phyloP scores from a whole-genome alignment of 495 filamentous ascomycete species.

The Podospora tetraspora region DNA sequence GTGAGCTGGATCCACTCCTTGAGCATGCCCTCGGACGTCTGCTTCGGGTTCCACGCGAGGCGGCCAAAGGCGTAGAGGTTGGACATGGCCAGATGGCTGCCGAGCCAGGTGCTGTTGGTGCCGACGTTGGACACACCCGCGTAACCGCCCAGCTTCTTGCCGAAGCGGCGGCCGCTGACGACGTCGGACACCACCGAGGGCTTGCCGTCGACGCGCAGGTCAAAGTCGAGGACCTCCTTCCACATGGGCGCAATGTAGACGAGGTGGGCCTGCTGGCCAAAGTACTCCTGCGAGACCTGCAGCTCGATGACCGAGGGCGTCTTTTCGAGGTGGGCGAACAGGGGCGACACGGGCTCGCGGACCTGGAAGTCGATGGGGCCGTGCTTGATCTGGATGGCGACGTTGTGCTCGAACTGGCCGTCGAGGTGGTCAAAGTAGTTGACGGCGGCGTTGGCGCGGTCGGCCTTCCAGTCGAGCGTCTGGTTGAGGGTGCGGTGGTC shows the following conservation, averaged over 20 bases:
- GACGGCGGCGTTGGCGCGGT: conserved; percentile 64
- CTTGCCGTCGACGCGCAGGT: conserved; percentile 53
- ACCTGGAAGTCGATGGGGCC: conserved; percentile 75
- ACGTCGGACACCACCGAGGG: conserved; percentile 53
- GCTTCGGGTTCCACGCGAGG: conserved; percentile 56
- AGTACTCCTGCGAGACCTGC: conserved; percentile 63
- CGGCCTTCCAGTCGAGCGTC: conserved; percentile 52
- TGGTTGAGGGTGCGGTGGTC: conserved; percentile 48
- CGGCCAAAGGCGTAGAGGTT: conserved; percentile 68
- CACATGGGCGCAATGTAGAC: conserved; percentile 63
- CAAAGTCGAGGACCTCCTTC: conserved; percentile 62
- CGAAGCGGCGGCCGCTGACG: conserved; percentile 54
- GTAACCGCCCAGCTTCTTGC: conserved; percentile 53
- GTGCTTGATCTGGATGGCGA: conserved; percentile 68
- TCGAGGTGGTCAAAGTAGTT: conserved; percentile 63
- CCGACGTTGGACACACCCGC: conserved; percentile 68
- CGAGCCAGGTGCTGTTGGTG: conserved; percentile 61
- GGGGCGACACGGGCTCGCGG: conserved; percentile 61
- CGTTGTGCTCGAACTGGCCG: conserved; percentile 62
- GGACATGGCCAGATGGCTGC: conserved; percentile 62
- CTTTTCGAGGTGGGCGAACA: conserved; percentile 58
- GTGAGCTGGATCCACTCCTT: conserved; percentile 64
- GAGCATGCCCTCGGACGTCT: conserved; percentile 45
- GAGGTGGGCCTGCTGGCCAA: conserved; percentile 65
- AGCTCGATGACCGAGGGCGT: conserved; percentile 61